phyloP scores from a whole-genome alignment of 192 early-diverging fungal genomes.

The Backusella circina region DNA sequence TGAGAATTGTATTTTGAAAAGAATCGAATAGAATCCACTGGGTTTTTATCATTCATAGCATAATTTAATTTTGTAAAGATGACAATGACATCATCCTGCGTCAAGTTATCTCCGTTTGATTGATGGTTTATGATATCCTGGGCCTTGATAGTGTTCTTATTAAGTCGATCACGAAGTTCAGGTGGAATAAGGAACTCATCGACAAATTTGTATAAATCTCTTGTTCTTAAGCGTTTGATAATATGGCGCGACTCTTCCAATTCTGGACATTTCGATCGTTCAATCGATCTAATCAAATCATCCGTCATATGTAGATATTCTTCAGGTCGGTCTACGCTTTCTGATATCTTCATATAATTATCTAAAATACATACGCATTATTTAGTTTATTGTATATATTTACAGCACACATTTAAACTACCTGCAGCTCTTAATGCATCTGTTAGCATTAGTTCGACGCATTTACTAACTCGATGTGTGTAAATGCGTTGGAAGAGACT shows the following conservation, averaged over 20 bases:
- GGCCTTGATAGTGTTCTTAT: constrained; percentile 44
- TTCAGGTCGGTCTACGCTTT: constrained; percentile 58
- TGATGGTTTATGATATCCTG: constrained; percentile 62
- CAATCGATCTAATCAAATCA: constrained; percentile 71
- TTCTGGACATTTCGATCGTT: constrained; percentile 55
- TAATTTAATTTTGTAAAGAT: constrained; percentile 72
- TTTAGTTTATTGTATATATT: not conserved
- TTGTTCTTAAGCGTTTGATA: constrained; percentile 67
- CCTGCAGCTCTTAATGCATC: constrained; percentile 81
- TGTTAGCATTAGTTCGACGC: constrained; percentile 87
- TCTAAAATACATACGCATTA: constrained; percentile 31
- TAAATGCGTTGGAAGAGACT: constrained; percentile 83
- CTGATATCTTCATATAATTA: constrained; percentile 55
- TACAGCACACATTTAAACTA: not conserved
- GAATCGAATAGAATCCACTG: constrained; percentile 81
- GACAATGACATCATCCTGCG: constrained; percentile 70
- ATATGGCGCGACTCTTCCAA: constrained; percentile 68
- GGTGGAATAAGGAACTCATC: constrained; percentile 69
- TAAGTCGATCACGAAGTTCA: constrained; percentile 30
- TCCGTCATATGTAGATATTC: constrained; percentile 81
- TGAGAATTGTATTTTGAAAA: constrained; percentile 64
- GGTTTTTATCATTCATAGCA: constrained; percentile 84
- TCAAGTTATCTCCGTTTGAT: constrained; percentile 54
- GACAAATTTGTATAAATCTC: constrained; percentile 87
- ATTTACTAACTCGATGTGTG: constrained; percentile 77